Conservation (phyloP, 1,284 basidiomycete species). For the Heterobasidion occidentale region DNA sequence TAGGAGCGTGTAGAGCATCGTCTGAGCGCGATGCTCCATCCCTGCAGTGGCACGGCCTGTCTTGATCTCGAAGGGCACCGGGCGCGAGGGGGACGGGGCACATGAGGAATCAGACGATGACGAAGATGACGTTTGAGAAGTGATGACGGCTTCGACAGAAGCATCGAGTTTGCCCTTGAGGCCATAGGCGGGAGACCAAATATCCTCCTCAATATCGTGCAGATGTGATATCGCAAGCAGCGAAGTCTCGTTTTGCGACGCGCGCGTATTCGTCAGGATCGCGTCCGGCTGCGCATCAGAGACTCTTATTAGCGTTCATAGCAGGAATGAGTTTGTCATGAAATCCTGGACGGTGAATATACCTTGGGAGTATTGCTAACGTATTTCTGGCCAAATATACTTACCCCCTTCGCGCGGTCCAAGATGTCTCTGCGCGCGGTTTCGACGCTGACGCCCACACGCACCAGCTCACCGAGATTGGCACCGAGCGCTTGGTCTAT, state of each 20-base stretch:
- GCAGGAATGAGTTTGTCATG: not conserved
- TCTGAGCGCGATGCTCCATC: constrained; percentile 95
- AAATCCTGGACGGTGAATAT: not conserved
- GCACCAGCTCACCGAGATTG: constrained; percentile 52
- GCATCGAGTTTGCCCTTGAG: constrained; percentile 96
- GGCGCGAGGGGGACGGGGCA: constrained; percentile 14
- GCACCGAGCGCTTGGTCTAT: constrained; percentile 48
- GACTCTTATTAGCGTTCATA: constrained; percentile 5
- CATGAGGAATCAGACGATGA: constrained; percentile 7
- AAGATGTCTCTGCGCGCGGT: constrained; percentile 58
- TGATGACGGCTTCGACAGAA: constrained; percentile 67
- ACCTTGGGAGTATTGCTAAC: constrained; percentile 57
- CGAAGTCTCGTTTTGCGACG: constrained; percentile 36
- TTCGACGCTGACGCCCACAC: constrained; percentile 51
- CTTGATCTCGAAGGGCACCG: constrained; percentile 92
- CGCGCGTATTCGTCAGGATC: constrained; percentile 56
- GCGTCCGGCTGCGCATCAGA: constrained; percentile 43
- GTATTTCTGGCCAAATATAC: constrained; percentile 57
- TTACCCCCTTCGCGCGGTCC: constrained; percentile 54
- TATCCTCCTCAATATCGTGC: constrained; percentile 92
- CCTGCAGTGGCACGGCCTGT: constrained; percentile 76
- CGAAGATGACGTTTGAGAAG: constrained; percentile 27
- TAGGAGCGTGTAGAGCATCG: constrained; percentile 93
- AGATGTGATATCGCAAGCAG: constrained; percentile 67
- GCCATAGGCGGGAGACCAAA: constrained; percentile 93